Base-by-base conservation (phyloP, 1,284 basidiomycete genomes). In the Schizophyllum amplum region DNA sequence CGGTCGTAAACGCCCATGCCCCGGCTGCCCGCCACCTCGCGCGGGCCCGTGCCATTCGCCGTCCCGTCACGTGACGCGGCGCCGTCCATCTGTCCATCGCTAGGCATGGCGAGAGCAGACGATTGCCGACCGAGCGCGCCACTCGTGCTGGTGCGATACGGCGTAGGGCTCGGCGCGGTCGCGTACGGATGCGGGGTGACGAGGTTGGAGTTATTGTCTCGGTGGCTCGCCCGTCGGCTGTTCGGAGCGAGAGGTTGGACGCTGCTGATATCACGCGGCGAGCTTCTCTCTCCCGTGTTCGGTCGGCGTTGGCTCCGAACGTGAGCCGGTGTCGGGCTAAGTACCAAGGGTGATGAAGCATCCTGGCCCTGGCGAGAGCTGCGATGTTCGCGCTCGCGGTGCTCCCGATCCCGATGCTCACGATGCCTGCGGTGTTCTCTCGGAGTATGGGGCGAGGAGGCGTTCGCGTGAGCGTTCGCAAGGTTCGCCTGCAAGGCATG, bases 151-250 rank as follows among this genome's bases (percentile, higher is more conserved):
- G 71, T 69, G 24, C 82, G 79, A 66, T 83, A 84, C 5, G 77
- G 79, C 51, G 73, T 77, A 1, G 79, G 69, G 58, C 74, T 79
- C 5, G 84, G 80, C 9, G 82, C 78, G 46, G 78, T 73, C 5
- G 86, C 87, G 57, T 89, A 89, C 24, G 86, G 86, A 66, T 89
- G 86, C 27, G 80, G 75, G 5, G 78, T 71, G n/a, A 75, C 69
- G 48, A 85, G 72, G n/a, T 65, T 65, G 24, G 68, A 71, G 27
- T 70, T 69, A 24, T 80, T 82, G 47, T 81, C 70, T 53, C 79
- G 79, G 65, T 86, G 84, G 63, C 86, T 90, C 2, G 76, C 76
- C 48, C 86, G 81, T 54, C 84, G 76, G 65, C 81, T 82, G 13
- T 76, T 75, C 9, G 87, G 81, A 9, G 80, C 75, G 33, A 85